Base-by-base conservation (phyloP, 148 eudicot genomes). In the Mesembryanthemum crystallinum region DNA sequence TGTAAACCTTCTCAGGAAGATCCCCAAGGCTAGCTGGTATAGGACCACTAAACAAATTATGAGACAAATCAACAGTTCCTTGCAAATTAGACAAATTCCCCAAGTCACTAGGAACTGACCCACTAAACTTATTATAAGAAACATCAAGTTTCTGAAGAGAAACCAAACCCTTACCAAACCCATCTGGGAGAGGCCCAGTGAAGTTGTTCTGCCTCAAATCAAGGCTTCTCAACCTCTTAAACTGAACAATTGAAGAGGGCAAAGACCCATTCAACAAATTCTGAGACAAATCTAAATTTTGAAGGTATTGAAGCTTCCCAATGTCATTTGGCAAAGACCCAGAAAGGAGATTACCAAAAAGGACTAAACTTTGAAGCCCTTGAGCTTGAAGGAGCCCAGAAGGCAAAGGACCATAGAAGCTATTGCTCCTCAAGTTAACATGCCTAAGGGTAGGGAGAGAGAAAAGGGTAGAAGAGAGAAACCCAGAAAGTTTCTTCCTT, bases 1-100 rank as follows among this genome's bases (percentile, higher is more conserved):
- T 90, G 65, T 92, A 92, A 39, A 92, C 97, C 76, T 95, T 95
- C 80, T 92, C 99, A 74, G 99, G 99, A 78, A 95, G 90, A 47
- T 92, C 89, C 21, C 99, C 99, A 47, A 95, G 88, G 69, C 91
- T 90, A 81, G 94, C 78, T 29, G 99, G 99, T 69, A 95, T 91
- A 29, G 84, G 82, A 72, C 99, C 99, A 83, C 81, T 89, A 79
- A 95, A 91, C 86, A 82, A 60, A 77, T 95, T 95, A 85, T 89
- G 94, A 21, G 97, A 90, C 67, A 95, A 88, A 87, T 95, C 94
- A 81, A 86, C 86, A 87, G 96, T 91, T 21, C 92, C 99, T 87
- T 92, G 90, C 72, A 92, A 85, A 81, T 85, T 86, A 80, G 94
- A 85, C 85, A 95, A 71, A 47, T 90, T 81, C 5, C 99, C 97